phyloP scores from a whole-genome alignment of 1,284 basidiomycete species.

The Hymenochaete sp. region DNA sequence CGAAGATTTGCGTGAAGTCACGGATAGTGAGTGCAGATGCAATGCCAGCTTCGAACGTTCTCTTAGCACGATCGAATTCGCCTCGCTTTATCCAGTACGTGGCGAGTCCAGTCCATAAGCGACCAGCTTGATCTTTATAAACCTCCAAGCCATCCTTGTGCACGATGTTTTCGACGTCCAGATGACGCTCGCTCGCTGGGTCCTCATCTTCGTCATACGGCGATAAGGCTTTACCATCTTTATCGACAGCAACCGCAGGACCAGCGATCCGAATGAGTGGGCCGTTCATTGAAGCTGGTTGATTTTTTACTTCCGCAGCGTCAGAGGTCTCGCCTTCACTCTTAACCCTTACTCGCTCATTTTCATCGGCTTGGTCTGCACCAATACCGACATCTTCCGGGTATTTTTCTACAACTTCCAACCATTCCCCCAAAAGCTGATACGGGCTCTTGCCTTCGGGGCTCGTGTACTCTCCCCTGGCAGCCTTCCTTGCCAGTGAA shows the following conservation, averaged over 20 bases:
- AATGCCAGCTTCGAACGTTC: slow-evolving; percentile 86
- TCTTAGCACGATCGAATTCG: slow-evolving; percentile 85
- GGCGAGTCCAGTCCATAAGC: slow-evolving; percentile 92
- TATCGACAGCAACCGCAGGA: slow-evolving; percentile 48
- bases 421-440: slow-evolving; percentile 87
- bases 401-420: slow-evolving; percentile 86
- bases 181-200: slow-evolving; percentile 56
- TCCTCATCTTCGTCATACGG: slow-evolving; percentile 79
- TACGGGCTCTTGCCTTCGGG: slow-evolving; percentile 95
- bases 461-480: slow-evolving; percentile 75
- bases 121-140: slow-evolving; percentile 95
- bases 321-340: slow-evolving; percentile 25
- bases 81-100: slow-evolving; percentile 98
- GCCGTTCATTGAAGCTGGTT: slow-evolving; percentile 47
- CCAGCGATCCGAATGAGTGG: slow-evolving; percentile 70
- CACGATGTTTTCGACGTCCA: slow-evolving; percentile 85
- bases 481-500: slow-evolving; percentile 74
- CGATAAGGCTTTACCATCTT: slow-evolving; percentile 40
- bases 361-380: slow-evolving; percentile 60
- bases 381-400: slow-evolving; percentile 90
- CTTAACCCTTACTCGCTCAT: slow-evolving; percentile 35
- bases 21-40: slow-evolving; percentile 84
- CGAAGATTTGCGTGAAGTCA: slow-evolving; percentile 98
- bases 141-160: slow-evolving; percentile 77
- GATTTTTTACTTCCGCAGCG: slow-evolving; percentile 23